These are phyloP conservation scores for Golubevia pallescens DNA, from an alignment of 1,284 basidiomycete genomes.

Conservation along the genomic window DNA sequence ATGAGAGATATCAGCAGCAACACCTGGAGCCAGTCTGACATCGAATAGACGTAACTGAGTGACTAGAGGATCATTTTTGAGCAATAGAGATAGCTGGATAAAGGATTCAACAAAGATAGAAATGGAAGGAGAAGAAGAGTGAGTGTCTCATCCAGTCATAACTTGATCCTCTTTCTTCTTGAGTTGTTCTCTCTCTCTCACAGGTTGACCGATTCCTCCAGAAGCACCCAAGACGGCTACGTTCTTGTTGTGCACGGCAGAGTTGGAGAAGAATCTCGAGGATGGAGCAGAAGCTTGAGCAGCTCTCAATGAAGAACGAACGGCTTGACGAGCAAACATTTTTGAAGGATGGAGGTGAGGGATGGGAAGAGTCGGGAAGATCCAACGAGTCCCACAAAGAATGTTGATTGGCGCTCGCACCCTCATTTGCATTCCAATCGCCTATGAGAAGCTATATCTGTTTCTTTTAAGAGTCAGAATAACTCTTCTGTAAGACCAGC, in stretches of 20 bases:
- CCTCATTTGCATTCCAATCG: too few species aligned
- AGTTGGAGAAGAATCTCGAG: constrained; percentile 78
- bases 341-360: constrained; percentile 22
- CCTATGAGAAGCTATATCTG: too few species aligned
- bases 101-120: neutral
- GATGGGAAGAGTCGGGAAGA: constrained; percentile 16
- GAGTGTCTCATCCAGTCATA: too few species aligned
- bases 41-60: constrained; percentile 80
- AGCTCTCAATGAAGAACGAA: constrained; percentile 35
- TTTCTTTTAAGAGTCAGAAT: too few species aligned
- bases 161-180: too few species aligned
- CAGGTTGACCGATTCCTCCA: constrained; percentile 85
- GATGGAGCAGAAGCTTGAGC: constrained; percentile 22
- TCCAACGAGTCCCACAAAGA: too few species aligned
- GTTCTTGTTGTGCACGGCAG: constrained; percentile 75
- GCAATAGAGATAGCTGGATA: constrained; percentile 74
- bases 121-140: too few species aligned
- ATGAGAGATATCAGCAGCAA: constrained; percentile 91
- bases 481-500: too few species aligned
- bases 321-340: constrained; percentile 32
- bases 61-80: constrained; percentile 84
- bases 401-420: too few species aligned
- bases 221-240: constrained; percentile 85
- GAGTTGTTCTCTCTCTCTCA: neutral
- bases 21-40: constrained; percentile 95